phyloP scores from a whole-genome alignment of 2,329 filamentous ascomycete species.

The Trichoderma citrinoviride region DNA sequence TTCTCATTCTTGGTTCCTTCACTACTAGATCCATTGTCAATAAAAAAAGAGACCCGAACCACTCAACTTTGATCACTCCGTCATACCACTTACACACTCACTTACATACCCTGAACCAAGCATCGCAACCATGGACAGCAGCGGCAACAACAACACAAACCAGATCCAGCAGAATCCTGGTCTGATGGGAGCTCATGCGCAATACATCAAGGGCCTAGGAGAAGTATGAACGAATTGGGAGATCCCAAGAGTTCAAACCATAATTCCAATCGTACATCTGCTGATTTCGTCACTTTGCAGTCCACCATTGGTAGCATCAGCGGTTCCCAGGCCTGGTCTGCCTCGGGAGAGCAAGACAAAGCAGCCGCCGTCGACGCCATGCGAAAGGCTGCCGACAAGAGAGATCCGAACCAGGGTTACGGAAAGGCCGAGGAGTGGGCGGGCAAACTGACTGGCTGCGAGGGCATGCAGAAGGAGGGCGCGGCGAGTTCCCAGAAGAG shows the following conservation, averaged over 20 bases:
- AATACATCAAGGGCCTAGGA: constrained; percentile 67
- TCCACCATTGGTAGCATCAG: constrained; percentile 59
- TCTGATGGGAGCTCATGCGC: constrained; percentile 61
- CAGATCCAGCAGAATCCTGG: constrained; percentile 48
- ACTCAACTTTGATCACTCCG: background rate
- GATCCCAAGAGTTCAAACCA: too few relatives aligned
- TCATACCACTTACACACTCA: background rate
- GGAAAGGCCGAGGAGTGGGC: constrained; percentile 64
- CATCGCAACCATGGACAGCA: constrained; percentile 30
- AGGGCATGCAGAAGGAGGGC: constrained; percentile 67
- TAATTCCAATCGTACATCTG: background rate
- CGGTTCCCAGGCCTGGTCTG: constrained; percentile 61
- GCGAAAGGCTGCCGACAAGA: constrained; percentile 57
- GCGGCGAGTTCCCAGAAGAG: constrained; percentile 42
- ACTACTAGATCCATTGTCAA: background rate
- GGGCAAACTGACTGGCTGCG: constrained; percentile 62
- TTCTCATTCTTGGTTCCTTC: background rate
- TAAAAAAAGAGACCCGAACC: background rate
- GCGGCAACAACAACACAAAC: constrained; percentile 28
- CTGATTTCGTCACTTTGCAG: constrained; percentile 35
- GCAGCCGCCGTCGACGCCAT: constrained; percentile 59
- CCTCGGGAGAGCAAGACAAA: constrained; percentile 63
- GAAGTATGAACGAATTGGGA: constrained; percentile 51
- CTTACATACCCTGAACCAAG: background rate
- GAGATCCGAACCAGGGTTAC: constrained; percentile 56